phyloP scores from a whole-genome alignment of 108 stramenopile genomes.

The Nitzschia inconspicua region DNA sequence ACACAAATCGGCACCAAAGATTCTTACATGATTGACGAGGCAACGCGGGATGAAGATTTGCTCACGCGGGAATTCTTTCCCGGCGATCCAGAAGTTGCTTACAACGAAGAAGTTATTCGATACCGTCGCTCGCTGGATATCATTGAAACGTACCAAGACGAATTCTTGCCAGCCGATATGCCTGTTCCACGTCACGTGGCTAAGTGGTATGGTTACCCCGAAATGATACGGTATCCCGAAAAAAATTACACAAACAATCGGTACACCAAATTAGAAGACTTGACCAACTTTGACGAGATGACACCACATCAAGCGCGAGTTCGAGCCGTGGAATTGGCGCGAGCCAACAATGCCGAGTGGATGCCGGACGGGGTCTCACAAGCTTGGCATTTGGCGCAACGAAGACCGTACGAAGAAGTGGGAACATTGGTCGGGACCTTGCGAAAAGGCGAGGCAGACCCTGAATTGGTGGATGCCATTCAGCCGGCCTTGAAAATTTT shows the following conservation, averaged over 20 bases:
- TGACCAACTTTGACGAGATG: conserved; percentile 67
- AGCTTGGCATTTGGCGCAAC: conserved; percentile 47
- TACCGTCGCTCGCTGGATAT: conserved; percentile 70
- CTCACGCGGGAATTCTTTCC: conserved; percentile 53
- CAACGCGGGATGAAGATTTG: conserved; percentile 50
- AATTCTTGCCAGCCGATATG: conserved; percentile 51
- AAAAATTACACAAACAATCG: conserved; percentile 77
- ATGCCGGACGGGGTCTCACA: conserved; percentile 57
- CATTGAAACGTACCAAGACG: conserved; percentile 77
- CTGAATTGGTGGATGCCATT: conserved; percentile 51
- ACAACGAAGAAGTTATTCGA: conserved; percentile 55
- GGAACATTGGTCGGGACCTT: conserved; percentile 73
- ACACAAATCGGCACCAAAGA: conserved; percentile 66
- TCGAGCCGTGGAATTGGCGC: conserved; percentile 68
- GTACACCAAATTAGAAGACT: conserved; percentile 61
- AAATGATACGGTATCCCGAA: conserved; percentile 46
- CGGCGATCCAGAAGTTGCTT: conserved; percentile 59
- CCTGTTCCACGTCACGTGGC: conserved; percentile 66
- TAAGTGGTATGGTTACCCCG: conserved; percentile 83
- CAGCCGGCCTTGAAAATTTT: conserved; percentile 76
- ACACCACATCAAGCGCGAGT: conserved; percentile 61
- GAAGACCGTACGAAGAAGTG: conserved; percentile 54
- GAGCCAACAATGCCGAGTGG: conserved; percentile 86
- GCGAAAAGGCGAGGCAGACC: conserved; percentile 51
- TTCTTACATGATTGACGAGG: conserved; percentile 68